phyloP scores from a whole-genome alignment of 768 basidiomycete species.

The Lactarius sp. region DNA sequence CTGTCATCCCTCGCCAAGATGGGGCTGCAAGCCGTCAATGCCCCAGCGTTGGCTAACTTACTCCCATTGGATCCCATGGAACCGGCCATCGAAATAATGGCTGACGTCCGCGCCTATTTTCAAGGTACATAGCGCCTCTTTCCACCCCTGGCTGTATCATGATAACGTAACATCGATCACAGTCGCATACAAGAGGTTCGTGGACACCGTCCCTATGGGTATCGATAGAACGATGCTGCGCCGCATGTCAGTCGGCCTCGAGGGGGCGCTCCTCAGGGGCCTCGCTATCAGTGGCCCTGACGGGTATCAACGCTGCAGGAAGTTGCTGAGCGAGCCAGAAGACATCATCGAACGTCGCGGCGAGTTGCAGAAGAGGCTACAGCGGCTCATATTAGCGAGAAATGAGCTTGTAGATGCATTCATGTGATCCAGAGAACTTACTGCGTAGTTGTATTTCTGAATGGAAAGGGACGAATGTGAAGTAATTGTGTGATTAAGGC shows the following conservation, averaged over 20 bases:
- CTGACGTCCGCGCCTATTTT: conserved; percentile 66
- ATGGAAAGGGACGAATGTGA: background rate
- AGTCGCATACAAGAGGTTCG: conserved; percentile 57
- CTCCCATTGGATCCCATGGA: conserved; percentile 49
- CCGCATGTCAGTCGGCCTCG: conserved; percentile 41
- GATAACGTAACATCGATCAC: background rate
- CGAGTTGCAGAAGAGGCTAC: conserved; percentile 46
- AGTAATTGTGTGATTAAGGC: background rate
- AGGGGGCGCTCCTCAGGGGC: conserved; percentile 39
- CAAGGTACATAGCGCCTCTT: conserved; percentile 46
- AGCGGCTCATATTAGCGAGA: conserved; percentile 43
- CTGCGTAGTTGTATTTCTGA: background rate
- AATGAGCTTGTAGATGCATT: conserved; percentile 33
- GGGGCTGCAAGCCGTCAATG: conserved; percentile 37
- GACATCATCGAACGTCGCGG: conserved; percentile 39
- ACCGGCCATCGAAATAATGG: conserved; percentile 59
- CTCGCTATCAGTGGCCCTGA: conserved; percentile 46
- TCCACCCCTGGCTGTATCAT: background rate
- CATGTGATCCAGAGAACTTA: background rate
- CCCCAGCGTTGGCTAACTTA: conserved; percentile 43
- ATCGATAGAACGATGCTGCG: conserved; percentile 52
- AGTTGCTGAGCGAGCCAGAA: conserved; percentile 47
- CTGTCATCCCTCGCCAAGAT: conserved; percentile 37
- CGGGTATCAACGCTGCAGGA: conserved; percentile 41
- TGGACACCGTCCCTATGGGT: conserved; percentile 51